Conservation (phyloP, 352 stramenopile species). For the Globisporangium radiosum region DNA sequence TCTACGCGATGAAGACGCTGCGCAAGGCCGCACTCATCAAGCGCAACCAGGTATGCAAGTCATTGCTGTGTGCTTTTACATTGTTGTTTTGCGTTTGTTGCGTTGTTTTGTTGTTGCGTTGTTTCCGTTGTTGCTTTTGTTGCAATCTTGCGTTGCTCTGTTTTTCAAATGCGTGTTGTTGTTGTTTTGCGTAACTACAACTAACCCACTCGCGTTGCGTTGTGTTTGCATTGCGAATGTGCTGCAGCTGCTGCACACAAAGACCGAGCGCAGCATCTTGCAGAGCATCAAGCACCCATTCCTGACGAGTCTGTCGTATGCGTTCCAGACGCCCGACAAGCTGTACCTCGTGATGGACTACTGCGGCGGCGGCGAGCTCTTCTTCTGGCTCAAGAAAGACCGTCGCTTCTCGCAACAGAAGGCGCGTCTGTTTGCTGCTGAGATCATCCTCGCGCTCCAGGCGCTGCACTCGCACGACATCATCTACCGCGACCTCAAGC, state of each 20-base stretch:
- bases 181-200: background rate
- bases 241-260: conserved; percentile 80
- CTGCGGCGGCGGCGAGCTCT: conserved; percentile 91
- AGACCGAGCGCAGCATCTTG: conserved; percentile 91
- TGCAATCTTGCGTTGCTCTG: background rate
- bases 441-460: conserved; percentile 92
- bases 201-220: background rate
- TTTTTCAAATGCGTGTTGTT: background rate
- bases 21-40: conserved; percentile 91
- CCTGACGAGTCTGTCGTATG: conserved; percentile 81
- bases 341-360: conserved; percentile 94
- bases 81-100: background rate
- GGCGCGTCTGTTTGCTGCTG: conserved; percentile 88
- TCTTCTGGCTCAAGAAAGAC: conserved; percentile 95
- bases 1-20: conserved; percentile 95
- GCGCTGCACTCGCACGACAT: conserved; percentile 93
- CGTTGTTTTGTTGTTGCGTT: background rate
- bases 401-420: conserved; percentile 91
- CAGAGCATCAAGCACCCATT: conserved; percentile 92
- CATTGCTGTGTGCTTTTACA: background rate
- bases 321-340: conserved; percentile 90
- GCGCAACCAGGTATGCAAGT: conserved; percentile 74
- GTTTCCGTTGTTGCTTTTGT: background rate
- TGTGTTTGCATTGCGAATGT: background rate
- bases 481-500: conserved; percentile 96